Evolutionary conservation across 2,329 filamentous ascomycete genomes (phyloP).

Genomic region (Cercospora canescens): DNA sequence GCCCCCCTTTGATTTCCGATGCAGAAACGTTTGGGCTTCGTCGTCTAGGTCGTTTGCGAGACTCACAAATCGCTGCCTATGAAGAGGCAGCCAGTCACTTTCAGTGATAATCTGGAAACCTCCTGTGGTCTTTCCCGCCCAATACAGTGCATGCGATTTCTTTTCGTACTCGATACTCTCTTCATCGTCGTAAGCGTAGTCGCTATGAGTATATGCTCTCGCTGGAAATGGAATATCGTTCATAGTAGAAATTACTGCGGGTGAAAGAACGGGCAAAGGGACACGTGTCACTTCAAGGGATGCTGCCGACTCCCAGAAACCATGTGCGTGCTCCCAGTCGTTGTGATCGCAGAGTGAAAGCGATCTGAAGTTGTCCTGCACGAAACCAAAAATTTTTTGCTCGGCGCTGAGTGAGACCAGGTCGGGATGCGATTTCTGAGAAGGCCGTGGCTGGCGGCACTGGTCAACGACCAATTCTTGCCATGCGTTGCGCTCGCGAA

Average conservation of each 20-base stretch:
- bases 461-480: not conserved
- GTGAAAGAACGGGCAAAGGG: conserved; percentile 50
- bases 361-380: not conserved
- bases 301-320: conserved; percentile 47
- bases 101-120: conserved; percentile 37
- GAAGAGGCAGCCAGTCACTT: conserved; percentile 44
- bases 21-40: conserved; percentile 9
- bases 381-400: not conserved
- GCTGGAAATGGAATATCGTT: conserved; percentile 50
- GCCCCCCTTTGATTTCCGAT: not conserved
- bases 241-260: conserved; percentile 49
- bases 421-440: not conserved
- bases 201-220: conserved; percentile 49
- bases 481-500: not conserved
- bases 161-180: conserved; percentile 50
- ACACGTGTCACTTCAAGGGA: conserved; percentile 45
- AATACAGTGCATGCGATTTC: conserved; percentile 57
- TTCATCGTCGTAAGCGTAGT: conserved; percentile 44
- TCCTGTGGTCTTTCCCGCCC: conserved; percentile 59
- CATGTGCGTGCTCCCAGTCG: conserved; percentile 47
- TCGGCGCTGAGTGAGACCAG: not conserved
- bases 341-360: conserved; percentile 48
- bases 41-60: conserved; percentile 29
- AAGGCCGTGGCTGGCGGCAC: not conserved
- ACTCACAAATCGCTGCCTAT: conserved; percentile 50